Evolutionary conservation across 805 yeast genomes (phyloP), one percentile per base, ranked within the genome.

Genomic region (Zygosaccharomyces bailii): DNA sequence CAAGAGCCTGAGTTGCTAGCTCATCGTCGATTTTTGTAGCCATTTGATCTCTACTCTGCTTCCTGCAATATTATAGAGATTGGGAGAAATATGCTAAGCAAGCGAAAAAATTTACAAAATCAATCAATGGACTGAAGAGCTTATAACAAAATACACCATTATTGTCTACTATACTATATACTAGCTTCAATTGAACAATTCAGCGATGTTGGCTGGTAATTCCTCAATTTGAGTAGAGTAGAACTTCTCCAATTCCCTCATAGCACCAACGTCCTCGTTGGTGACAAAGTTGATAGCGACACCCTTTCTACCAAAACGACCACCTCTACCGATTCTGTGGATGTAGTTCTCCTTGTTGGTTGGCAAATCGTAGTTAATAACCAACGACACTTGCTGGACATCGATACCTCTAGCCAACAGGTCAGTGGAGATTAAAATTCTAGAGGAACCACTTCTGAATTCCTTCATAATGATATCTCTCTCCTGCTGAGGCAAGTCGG

Each of bases 391-490:
- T 66, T 91, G 98, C 74, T 91, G 99, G 49, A 91, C 98, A 70
- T 91, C 99, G 55, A 91, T 93, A 65, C 99, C 99, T 71, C 99
- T 79, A 40, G 99, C 99, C 84, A 91, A 86, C 60, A 93, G 85
- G 70, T 93, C 99, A 33, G 99, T 93, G 55, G 97, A 84, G 64
- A 93, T 93, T 66, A 93, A 74, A 40, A 93, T 91, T 66, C 99
- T 80, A 43, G 96, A 86, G 55, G 85, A 80, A 48, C 99, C 99
- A 48, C 84, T 75, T 68, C 99, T 78, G 80, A 93, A 93, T 68
- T 90, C 97, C 66, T 81, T 80, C 99, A 93, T 93, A 58, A 93
- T 86, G 59, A 79, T 73, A 69, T 93, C 97, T 71, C 99, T 79
- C 66, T 91, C 96, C 60, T 83, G 84, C 72, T 93, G 99, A 60